These are phyloP conservation scores for Plasmodium inui DNA, from an alignment of 169 alveolate species.

Conservation along the genomic window DNA sequence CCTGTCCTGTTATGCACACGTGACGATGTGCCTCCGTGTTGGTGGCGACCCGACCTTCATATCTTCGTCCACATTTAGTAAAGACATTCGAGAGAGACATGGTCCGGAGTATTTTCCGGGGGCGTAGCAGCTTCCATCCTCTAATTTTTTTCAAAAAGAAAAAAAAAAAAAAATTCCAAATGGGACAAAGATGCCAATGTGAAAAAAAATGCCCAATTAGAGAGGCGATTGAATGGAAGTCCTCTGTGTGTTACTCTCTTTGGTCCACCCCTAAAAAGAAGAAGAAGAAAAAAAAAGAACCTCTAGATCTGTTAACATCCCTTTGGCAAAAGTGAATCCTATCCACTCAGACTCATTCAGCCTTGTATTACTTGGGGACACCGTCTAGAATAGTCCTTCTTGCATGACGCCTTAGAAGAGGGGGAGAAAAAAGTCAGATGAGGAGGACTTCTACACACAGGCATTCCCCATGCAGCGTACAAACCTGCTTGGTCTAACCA, in stretches of 20 bases:
- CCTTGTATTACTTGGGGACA: slow-evolving; percentile 54
- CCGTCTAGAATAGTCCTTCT: slow-evolving; percentile 47
- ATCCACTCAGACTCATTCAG: not conserved
- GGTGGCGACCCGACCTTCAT: slow-evolving; percentile 33
- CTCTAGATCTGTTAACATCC: not conserved
- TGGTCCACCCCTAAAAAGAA: slow-evolving; percentile 54
- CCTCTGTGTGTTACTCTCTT: slow-evolving; percentile 26
- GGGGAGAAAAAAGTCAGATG: not conserved
- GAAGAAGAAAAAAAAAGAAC: not conserved
- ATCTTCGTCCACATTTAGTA: slow-evolving; percentile 40
- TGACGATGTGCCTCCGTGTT: not conserved
- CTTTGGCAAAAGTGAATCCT: not conserved
- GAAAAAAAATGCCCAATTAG: not conserved
- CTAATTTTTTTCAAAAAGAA: slow-evolving; percentile 1
- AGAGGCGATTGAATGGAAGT: not conserved
- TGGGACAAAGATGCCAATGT: not conserved
- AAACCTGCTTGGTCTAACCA: slow-evolving; percentile 4
- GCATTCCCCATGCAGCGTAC: not conserved
- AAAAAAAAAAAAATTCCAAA: not conserved
- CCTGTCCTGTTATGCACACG: not conserved
- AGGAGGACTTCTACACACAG: not conserved
- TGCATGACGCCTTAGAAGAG: slow-evolving; percentile 33
- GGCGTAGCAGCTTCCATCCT: slow-evolving; percentile 42
- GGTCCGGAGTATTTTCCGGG: slow-evolving; percentile 61
- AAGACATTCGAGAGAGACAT: slow-evolving; percentile 53